phyloP scores from a whole-genome alignment of 2,329 filamentous ascomycete species.

The Graphium sp. region DNA sequence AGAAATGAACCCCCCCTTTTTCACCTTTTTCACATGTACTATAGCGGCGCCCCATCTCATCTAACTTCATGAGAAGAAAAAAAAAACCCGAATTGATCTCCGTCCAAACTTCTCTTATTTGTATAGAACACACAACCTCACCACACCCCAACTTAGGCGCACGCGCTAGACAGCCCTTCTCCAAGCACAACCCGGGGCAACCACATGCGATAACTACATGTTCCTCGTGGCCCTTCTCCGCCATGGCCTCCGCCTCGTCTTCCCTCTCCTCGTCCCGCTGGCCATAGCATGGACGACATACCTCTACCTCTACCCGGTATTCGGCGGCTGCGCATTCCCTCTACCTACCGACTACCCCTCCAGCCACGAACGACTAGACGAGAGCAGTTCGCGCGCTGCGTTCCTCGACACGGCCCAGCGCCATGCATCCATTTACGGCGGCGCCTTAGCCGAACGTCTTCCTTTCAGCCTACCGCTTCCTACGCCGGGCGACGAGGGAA shows the following conservation, averaged over 20 bases:
- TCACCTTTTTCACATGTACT: too few relatives aligned
- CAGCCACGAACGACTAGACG: too few relatives aligned
- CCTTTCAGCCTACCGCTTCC: slow-evolving; percentile 2
- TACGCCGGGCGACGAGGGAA: too few relatives aligned
- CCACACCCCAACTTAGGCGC: neutral
- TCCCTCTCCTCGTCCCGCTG: slow-evolving; percentile 33
- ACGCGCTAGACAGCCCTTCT: neutral
- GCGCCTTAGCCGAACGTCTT: too few relatives aligned
- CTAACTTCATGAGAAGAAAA: too few relatives aligned
- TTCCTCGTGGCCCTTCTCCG: slow-evolving; percentile 34
- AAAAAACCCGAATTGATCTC: neutral
- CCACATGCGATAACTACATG: slow-evolving; percentile 28
- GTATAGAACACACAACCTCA: too few relatives aligned
- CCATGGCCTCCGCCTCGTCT: slow-evolving; percentile 35
- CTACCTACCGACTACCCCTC: slow-evolving; percentile 16
- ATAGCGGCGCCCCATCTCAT: too few relatives aligned
- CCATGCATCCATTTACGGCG: slow-evolving; percentile 4
- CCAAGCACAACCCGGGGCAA: slow-evolving; percentile 1
- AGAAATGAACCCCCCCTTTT: too few relatives aligned
- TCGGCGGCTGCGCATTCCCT: slow-evolving; percentile 70
- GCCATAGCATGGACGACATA: slow-evolving; percentile 56
- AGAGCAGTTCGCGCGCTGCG: slow-evolving; percentile 5
- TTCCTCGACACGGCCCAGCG: slow-evolving; percentile 5
- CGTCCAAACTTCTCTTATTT: neutral
- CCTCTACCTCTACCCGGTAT: slow-evolving; percentile 75